These are phyloP conservation scores for Sclerotinia sclerotiorum DNA, from an alignment of 2,329 filamentous ascomycete genomes.

Conservation along the genomic window DNA sequence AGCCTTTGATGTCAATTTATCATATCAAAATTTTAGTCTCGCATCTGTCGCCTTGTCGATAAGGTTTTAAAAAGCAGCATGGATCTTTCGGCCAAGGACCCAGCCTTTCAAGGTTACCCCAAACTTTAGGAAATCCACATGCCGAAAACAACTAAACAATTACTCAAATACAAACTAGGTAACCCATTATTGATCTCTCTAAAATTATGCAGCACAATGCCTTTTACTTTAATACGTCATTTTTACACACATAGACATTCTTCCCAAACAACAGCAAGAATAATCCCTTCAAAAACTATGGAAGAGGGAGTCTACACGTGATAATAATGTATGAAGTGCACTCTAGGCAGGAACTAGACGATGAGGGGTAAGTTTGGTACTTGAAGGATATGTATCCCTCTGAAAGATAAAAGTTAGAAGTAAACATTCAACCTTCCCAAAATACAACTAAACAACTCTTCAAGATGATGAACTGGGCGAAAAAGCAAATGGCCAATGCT, in stretches of 20 bases:
- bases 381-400: slow-evolving; percentile 3
- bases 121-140: slow-evolving; percentile 11
- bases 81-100: not conserved
- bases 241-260: slow-evolving; percentile 3
- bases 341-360: slow-evolving; percentile 19
- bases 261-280: slow-evolving; percentile 14
- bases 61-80: slow-evolving; percentile 12
- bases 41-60: slow-evolving; percentile 21
- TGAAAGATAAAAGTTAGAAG: slow-evolving; percentile 17
- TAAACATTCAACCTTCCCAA: slow-evolving; percentile 8
- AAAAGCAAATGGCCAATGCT: slow-evolving; percentile 81
- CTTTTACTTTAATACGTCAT: slow-evolving; percentile 17
- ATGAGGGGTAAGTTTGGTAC: slow-evolving; percentile 18
- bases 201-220: slow-evolving; percentile 13
- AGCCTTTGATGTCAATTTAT: slow-evolving; percentile 8
- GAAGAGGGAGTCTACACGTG: not conserved
- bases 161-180: no score
- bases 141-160: not conserved
- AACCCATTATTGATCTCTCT: slow-evolving; percentile 8
- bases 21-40: slow-evolving; percentile 13
- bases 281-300: slow-evolving; percentile 9
- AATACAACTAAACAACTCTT: slow-evolving; percentile 22
- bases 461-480: slow-evolving; percentile 90
- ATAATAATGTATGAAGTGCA: not conserved
- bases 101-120: slow-evolving; percentile 20